A percentile compares a stretch with the other conserved stretches of the same genome.
Conservation (phyloP, 2,329 filamentous ascomycete species). For the Penicillium sp. region DNA sequence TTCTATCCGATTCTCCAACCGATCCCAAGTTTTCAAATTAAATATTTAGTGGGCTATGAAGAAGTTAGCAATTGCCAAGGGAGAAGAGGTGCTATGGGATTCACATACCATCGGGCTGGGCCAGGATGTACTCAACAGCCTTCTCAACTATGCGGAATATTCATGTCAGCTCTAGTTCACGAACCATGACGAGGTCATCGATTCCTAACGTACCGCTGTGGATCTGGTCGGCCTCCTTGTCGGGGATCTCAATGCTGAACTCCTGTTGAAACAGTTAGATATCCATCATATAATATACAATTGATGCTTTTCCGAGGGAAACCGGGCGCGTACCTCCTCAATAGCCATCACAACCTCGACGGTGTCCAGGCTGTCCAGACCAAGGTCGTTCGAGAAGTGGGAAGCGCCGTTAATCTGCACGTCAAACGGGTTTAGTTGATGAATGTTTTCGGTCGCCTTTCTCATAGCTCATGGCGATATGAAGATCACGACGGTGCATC, state of each 20-base stretch:
- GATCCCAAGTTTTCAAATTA: constrained; percentile 27
- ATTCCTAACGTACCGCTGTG: constrained; percentile 72
- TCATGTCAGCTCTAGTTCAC: constrained; percentile 7
- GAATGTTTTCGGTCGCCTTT: constrained; percentile 8
- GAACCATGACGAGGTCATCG: neutral
- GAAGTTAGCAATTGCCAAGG: constrained; percentile 16
- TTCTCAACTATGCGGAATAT: constrained; percentile 68
- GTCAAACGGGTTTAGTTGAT: constrained; percentile 25
- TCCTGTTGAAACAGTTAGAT: constrained; percentile 49
- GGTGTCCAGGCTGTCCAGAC: constrained; percentile 94
- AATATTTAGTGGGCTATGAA: constrained; percentile 37
- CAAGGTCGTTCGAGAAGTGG: constrained; percentile 97
- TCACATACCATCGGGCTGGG: constrained; percentile 84
- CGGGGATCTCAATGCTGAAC: constrained; percentile 93
- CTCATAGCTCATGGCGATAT: constrained; percentile 1
- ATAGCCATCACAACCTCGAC: constrained; percentile 99
- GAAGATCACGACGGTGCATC: constrained; percentile 3
- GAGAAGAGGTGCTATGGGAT: neutral
- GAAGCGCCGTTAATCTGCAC: constrained; percentile 73
- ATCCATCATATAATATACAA: constrained; percentile 9
- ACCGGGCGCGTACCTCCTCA: constrained; percentile 69
- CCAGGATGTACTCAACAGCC: constrained; percentile 89
- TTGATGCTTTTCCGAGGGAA: constrained; percentile 12
- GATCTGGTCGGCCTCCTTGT: constrained; percentile 93
- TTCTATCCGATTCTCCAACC: constrained; percentile 34